Conservation (phyloP, 139 green algal species). For the Haematococcus sp. region DNA sequence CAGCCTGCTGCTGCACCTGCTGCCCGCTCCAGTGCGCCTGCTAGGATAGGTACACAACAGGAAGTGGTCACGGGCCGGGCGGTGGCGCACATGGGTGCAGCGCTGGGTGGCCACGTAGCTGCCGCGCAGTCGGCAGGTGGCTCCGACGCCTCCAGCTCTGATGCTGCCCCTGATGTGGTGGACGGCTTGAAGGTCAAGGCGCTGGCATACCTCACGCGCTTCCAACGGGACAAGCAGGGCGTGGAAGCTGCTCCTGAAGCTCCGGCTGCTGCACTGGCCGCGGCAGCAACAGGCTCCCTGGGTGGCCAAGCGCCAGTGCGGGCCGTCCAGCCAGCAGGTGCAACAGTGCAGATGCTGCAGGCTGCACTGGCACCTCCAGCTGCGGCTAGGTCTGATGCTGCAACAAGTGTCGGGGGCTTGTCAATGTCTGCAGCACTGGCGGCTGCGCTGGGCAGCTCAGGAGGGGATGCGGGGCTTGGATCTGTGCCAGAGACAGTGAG, state of each 20-base stretch:
- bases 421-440: too few species aligned
- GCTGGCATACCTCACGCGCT: slow-evolving; percentile 6
- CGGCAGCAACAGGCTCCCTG: neutral
- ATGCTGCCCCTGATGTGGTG: neutral
- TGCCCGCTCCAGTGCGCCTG: too few species aligned
- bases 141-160: too few species aligned
- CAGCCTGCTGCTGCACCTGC: too few species aligned
- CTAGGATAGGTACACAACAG: too few species aligned
- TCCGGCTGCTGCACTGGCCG: neutral
- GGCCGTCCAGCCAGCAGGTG: neutral
- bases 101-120: too few species aligned
- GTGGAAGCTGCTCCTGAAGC: neutral
- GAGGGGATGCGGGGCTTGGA: too few species aligned
- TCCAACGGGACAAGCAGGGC: neutral
- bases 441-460: too few species aligned
- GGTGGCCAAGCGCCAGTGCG: neutral
- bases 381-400: neutral
- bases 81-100: too few species aligned
- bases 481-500: too few species aligned
- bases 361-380: neutral
- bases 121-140: too few species aligned
- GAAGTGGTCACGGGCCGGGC: too few species aligned
- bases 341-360: neutral
- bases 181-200: neutral
- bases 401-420: neutral